phyloP scores from a whole-genome alignment of 2,329 filamentous ascomycete species.

The Dendrostoma leiphaemia region DNA sequence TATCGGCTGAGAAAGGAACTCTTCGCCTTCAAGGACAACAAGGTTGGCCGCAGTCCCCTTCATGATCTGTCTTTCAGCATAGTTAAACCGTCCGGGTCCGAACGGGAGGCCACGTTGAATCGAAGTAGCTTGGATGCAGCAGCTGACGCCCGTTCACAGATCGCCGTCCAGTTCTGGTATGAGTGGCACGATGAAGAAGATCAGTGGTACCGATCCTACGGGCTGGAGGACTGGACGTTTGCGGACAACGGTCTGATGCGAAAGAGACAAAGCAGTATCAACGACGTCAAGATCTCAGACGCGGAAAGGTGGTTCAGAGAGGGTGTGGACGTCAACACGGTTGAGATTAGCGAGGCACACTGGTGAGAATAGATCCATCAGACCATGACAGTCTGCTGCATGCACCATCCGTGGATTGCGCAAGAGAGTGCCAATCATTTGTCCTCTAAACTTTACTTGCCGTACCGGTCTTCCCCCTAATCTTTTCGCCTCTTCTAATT shows the following conservation, averaged over 20 bases:
- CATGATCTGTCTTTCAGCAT: not conserved
- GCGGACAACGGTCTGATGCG: slow-evolving; percentile 67
- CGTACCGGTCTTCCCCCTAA: too few relatives aligned
- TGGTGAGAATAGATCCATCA: too few relatives aligned
- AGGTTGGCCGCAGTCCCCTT: slow-evolving; percentile 32
- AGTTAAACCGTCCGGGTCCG: not conserved
- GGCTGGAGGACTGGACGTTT: slow-evolving; percentile 79
- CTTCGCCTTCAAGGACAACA: slow-evolving; percentile 72
- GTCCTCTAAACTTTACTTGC: too few relatives aligned
- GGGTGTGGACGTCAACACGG: slow-evolving; percentile 65
- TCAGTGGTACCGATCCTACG: slow-evolving; percentile 86
- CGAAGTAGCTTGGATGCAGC: too few relatives aligned
- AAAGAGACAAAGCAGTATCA: slow-evolving; percentile 75
- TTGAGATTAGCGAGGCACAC: slow-evolving; percentile 65
- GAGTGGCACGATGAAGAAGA: slow-evolving; percentile 69
- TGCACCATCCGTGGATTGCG: too few relatives aligned
- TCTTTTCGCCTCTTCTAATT: too few relatives aligned
- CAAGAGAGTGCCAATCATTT: too few relatives aligned
- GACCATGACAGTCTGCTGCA: too few relatives aligned
- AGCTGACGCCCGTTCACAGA: slow-evolving; percentile 38
- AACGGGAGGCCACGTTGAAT: too few relatives aligned
- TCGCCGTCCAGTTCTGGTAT: slow-evolving; percentile 91
- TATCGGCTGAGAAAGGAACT: slow-evolving; percentile 81
- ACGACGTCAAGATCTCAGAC: slow-evolving; percentile 63
- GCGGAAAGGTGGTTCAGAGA: slow-evolving; percentile 68